A percentile compares a stretch with the other conserved stretches of the same genome.
These are phyloP conservation scores for Glycine latifolia DNA, from an alignment of 306 rosid species.

Conservation along the genomic window DNA sequence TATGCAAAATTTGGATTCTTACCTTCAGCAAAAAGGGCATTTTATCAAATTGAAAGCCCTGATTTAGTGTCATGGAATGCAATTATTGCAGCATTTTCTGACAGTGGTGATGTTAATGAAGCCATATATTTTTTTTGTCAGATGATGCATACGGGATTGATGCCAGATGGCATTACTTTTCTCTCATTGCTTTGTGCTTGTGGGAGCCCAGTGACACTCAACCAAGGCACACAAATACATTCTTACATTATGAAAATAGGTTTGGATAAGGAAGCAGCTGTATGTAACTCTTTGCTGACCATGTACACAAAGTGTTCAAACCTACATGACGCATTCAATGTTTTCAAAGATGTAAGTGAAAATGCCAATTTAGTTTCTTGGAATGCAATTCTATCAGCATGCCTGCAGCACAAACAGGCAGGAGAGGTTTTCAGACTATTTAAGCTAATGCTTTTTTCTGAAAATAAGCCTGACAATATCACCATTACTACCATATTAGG, in stretches of 20 bases:
- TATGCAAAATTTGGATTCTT: constrained; percentile 70
- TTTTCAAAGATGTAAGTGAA: constrained; percentile 53
- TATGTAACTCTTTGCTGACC: constrained; percentile 68
- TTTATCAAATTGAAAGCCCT: constrained; percentile 64
- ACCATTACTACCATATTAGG: constrained; percentile 68
- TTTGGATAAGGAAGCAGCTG: constrained; percentile 52
- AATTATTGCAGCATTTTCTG: constrained; percentile 71
- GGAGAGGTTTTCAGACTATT: constrained; percentile 64
- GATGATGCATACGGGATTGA: constrained; percentile 59
- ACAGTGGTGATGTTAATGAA: constrained; percentile 56
- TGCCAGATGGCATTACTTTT: constrained; percentile 66
- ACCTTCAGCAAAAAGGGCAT: constrained; percentile 59
- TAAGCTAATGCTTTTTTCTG: constrained; percentile 64
- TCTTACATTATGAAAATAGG: constrained; percentile 61
- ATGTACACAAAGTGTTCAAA: constrained; percentile 79
- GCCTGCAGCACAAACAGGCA: constrained; percentile 66
- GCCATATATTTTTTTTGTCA: constrained; percentile 60
- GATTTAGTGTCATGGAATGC: constrained; percentile 86
- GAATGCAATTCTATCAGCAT: constrained; percentile 77
- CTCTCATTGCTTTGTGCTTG: constrained; percentile 72
- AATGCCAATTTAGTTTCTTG: constrained; percentile 71
- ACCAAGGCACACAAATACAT: constrained; percentile 77
- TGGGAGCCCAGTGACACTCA: constrained; percentile 55
- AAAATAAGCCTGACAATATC: constrained; percentile 61
- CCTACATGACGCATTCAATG: constrained; percentile 59